Evolutionary conservation across 805 yeast genomes (phyloP), one percentile per base, ranked within the genome.

Genomic region (Candida wancherniae): DNA sequence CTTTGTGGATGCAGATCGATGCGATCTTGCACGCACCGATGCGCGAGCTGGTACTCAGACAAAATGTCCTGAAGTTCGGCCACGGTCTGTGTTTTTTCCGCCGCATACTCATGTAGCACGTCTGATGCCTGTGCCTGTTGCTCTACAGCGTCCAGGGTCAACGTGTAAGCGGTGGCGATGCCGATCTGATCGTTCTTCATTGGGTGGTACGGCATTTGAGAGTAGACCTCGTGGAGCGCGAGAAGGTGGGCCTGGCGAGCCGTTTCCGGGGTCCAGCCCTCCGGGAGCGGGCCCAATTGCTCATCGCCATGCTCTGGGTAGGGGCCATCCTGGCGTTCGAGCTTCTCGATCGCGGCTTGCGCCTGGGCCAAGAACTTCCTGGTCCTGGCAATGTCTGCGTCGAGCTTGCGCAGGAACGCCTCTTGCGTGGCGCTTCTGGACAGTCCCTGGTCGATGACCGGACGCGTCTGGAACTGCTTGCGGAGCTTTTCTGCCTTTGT

Each of bases 181-280:
- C 47, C 49, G 10, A 45, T 45, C 46, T 40, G 45, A 17, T 45
- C 49, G 32, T 38, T 43, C 24, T 43, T 45, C 34, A 33, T 35
- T 10, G 47, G 36, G 20, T 32, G 24, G 22, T 43, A 45, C 4
- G 49, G 44, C 21, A 45, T 40, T 22, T 28, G 33, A 14, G 26
- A 24, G 22, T 36, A 43, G 4, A 34, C 42, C 14, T 39, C 47
- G 18, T 35, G 13, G 9, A 37, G 42, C 14, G 47, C 45, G 20
- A 43, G 28, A 15, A 36, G 28, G 24, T 36, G 40, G 12, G 32
- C 41, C n/a, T 24, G 17, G 15, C 29, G 15, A 15, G 11, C 17
- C 6, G 38, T 32, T 15, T 33, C 39, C 4, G 26, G 28, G 15
- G 12, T 22, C 40, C 37, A 37, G 13, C 20, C 28, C 11, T 26